Evolutionary conservation across 169 alveolate species (phyloP), one percentile per base, ranked within the genome.

Genomic region (Cryptosporidium ubiquitum): DNA sequence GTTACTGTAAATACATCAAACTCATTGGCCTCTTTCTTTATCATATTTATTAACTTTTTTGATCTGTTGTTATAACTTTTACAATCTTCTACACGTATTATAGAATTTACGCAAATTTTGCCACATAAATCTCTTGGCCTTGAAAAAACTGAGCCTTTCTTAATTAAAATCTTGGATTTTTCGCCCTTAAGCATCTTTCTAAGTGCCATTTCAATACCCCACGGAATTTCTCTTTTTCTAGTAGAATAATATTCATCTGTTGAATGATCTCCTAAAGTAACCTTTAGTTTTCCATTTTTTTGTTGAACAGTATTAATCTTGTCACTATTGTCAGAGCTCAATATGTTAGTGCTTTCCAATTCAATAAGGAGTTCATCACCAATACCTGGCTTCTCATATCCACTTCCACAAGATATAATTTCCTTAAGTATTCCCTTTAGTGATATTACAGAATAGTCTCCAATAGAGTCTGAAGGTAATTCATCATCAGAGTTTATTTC

Each of bases 151-250:
- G 89, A 79, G 39, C 47, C 68, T 61, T 58, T 61, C 26, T 12
- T 20, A 12, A 79, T 39, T n/a, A 42, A 44, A 23, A 79, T 40
- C 10, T 47, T 79, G 16, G 89, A 79, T 61, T 20, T 42, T 29
- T 79, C 89, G 14, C 89, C 89, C 44, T 60, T 79, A 2, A 64
- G 64, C 89, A 79, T 79, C 7, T 61, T 35, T 61, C 89, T 35
- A n/a, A 79, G 40, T 14, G 89, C 89, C 69, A 79, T 35, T 47
- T 79, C 89, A 40, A 79, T 18, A 14, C 89, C 74, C 89, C 89
- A 79, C 7, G 89, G 89, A 14, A 79, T 64, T 29, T 37, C 40
- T 33, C 39, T 20, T 23, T 61, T 44, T 7, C 55, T 37, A 29
- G 66, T 42, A 26, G 74, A 42, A 31, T 44, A 23, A 61, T 29